Evolutionary conservation across 1,284 basidiomycete species (phyloP), one percentile per base, ranked within the genome.

Genomic region (Marasmius tenuissimus): DNA sequence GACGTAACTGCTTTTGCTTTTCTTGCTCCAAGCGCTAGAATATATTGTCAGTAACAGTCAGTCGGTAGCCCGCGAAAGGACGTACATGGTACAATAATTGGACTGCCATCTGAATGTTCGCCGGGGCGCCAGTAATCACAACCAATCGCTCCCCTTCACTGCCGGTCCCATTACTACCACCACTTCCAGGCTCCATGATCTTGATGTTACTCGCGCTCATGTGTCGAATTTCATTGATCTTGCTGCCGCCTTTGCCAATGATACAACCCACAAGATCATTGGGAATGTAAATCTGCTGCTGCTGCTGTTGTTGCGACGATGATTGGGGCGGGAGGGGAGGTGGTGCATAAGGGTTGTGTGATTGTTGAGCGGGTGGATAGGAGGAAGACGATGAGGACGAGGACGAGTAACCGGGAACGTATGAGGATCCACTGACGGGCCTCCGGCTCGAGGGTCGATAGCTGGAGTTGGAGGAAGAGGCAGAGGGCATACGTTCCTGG

Each of bases 191-290:
- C 71, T 99, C 97, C 89, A 98, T 98, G 62, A 99, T 98, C 77
- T 98, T 96, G 77, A 99, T 98, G 71, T 97, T 92, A 73, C 94
- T 96, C 20, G 88, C 92, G 72, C 87, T 96, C 89, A 93, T 92
- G 73, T 90, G 93, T 69, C 97, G 85, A 68, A 99, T 98, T 79
- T 99, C 97, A 72, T 99, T 99, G 81, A 99, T 99, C 80, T 99
- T 99, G 71, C 90, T 89, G 3, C 97, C 97, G 27, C 95, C 97
- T 76, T 98, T 99, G 58, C 97, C 97, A 70, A 99, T 99, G 76
- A 99, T 97, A 71, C 95, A 96, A 14, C 96, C 97, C 18, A 99
- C 97, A 14, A 99, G 84, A 69, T 97, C 94, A 73, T 98, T 98
- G 27, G 97, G 97, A 68, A 99, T 98, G 75, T 94, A 99, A 67